Base-by-base conservation (phyloP, 1,139 yeast genomes). In the Zhuliangozyma blackwelliae region DNA sequence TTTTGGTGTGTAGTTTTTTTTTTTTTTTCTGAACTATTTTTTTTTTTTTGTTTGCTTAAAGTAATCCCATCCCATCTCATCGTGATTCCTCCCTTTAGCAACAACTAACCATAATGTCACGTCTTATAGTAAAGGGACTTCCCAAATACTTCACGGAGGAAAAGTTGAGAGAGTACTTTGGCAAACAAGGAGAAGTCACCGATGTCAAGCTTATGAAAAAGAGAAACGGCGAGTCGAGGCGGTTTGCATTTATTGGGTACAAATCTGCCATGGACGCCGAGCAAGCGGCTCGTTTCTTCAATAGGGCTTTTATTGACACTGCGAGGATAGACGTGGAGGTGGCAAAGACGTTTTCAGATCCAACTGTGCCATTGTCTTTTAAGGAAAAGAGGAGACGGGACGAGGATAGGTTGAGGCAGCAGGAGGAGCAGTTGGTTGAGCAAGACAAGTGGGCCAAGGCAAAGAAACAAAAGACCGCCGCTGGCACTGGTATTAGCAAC, bases 191-290 rank as follows among this genome's bases (percentile, higher is more conserved):
- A 35, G 65, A 70, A 43, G 87, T 89, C 23, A 87, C 97, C 1
- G 98, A 92, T 70, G 92, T 87, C 32, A 88, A 85, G 58, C 68
- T 92, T 33, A 77, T 89, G 77, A 82, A 77, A 49, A 84, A 82
- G 46, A 73, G 82, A 49, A 79, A 77, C 48, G 98, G 98, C 26
- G 85, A 83, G 52, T 85, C 96, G 10, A 77, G 99, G 60, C 71
- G 95, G 48, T 94, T 94, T 68, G 97, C 96, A 10, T 92, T 92
- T 52, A 69, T 94, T 40, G 99, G 99, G 0, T 92, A 75, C 59
- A 82, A 79, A 51, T 70, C 79, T 11, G 70, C 65, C 21, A 72
- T 64, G 5, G 96, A 87, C 53, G 98, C 98, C 0, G 77, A 72
- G 36, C 74, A 70, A 34, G 96, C 97, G 0, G 92, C 82, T 6